Percentiles rank a stretch among this genome's conserved stretches.
Conservation (phyloP, 2,329 filamentous ascomycete genomes). For the Fusarium sp. region DNA sequence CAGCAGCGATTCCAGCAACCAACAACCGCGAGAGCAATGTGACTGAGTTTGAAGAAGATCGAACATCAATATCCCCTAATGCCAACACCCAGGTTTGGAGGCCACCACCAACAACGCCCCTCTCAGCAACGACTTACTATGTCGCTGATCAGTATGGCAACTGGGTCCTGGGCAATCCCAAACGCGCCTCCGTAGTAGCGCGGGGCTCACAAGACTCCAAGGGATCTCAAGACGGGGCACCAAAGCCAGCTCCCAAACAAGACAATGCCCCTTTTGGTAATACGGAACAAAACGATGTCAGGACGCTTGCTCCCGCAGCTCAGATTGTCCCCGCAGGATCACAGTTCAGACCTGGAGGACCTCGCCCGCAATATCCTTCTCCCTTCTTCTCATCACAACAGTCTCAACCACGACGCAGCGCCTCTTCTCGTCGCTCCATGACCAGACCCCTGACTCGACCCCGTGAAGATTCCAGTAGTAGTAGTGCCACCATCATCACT, state of each 20-base stretch:
- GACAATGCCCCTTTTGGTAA: conserved; percentile 24
- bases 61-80: conserved; percentile 52
- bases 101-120: conserved; percentile 60
- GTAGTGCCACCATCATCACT: conserved; percentile 52
- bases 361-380: conserved; percentile 40
- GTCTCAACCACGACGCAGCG: conserved; percentile 41
- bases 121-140: conserved; percentile 62
- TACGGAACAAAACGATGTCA: conserved; percentile 6
- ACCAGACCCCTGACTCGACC: conserved; percentile 42
- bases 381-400: conserved; percentile 45
- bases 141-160: conserved; percentile 66
- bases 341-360: conserved; percentile 36
- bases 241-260: conserved; percentile 41
- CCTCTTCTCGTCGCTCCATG: conserved; percentile 38
- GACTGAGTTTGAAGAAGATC: conserved; percentile 66
- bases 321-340: conserved; percentile 50
- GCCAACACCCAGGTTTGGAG: conserved; percentile 63
- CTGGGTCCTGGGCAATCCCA: conserved; percentile 62
- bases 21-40: conserved; percentile 59
- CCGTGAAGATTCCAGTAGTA: conserved; percentile 48
- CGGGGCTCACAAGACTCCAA: conserved; percentile 39
- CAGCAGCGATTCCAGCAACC: conserved; percentile 5
- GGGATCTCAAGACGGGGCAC: conserved; percentile 18
- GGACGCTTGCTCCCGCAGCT: conserved; percentile 47
- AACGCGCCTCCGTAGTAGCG: conserved; percentile 46